Evolutionary conservation across 2,329 filamentous ascomycete genomes (phyloP).

Genomic region (Lecanicillium sp.): DNA sequence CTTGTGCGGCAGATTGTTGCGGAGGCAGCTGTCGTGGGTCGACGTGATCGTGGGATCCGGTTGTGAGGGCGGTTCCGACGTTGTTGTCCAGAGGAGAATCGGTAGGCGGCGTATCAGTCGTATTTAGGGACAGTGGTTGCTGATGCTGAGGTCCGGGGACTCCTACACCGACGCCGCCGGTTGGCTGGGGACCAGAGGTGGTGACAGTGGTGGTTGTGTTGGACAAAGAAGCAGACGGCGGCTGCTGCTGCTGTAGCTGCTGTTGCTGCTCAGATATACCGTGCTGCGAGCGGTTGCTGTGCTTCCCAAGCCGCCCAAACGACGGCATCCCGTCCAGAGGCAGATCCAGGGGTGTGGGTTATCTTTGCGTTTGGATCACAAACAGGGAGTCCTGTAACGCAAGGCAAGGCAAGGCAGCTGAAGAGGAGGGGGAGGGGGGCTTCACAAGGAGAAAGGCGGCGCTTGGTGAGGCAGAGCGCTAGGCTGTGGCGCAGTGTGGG

Average conservation of each 20-base stretch:
- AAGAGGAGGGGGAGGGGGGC: no score
- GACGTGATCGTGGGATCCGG: conserved; percentile 3
- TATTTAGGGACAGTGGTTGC: no score
- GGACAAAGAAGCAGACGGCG: neutral
- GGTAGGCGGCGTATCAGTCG: neutral
- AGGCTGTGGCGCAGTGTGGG: neutral
- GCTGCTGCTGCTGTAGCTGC: conserved; percentile 17
- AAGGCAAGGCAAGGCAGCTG: no score
- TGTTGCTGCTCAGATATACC: conserved; percentile 38
- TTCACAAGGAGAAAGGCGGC: no score
- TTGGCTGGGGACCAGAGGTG: neutral
- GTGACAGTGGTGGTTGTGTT: neutral
- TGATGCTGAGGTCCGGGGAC: no score
- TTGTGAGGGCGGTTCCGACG: conserved; percentile 8
- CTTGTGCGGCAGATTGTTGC: conserved; percentile 10
- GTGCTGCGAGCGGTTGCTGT: conserved; percentile 50
- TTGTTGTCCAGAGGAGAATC: conserved; percentile 7
- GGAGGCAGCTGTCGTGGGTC: conserved; percentile 14
- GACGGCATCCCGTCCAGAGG: conserved; percentile 32
- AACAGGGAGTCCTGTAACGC: no score
- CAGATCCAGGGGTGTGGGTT: conserved; percentile 1
- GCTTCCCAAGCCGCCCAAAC: conserved; percentile 47
- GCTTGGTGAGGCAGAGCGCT: no score
- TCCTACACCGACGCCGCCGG: conserved; percentile 2
- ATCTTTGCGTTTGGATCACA: neutral